Evolutionary conservation across 2,329 filamentous ascomycete genomes (phyloP).

Genomic region (Metarhizium album): DNA sequence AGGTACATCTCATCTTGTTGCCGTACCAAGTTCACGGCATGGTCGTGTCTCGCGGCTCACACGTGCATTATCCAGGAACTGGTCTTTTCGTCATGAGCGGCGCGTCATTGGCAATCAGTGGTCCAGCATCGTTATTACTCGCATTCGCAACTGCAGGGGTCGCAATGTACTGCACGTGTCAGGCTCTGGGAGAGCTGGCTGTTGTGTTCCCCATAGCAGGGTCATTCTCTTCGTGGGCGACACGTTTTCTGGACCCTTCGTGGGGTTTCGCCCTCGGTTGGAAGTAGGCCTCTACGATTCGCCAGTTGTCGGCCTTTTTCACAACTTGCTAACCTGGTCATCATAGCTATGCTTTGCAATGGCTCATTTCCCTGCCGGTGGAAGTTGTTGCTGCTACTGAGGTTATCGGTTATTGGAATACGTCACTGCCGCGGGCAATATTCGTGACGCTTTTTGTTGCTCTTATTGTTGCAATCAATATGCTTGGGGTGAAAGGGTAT

Average conservation of each 20-base stretch:
- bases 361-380: constrained; percentile 71
- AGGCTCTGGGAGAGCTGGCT: constrained; percentile 83
- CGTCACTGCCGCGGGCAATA: constrained; percentile 52
- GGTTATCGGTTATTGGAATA: constrained; percentile 72
- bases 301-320: background rate
- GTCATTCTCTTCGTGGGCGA: constrained; percentile 86
- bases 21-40: background rate
- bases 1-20: constrained; percentile 41
- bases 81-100: constrained; percentile 82
- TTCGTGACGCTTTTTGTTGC: constrained; percentile 77
- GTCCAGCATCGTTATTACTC: constrained; percentile 66
- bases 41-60: background rate
- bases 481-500: constrained; percentile 81
- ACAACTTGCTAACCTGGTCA: constrained; percentile 1
- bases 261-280: constrained; percentile 95
- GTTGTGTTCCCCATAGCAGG: constrained; percentile 85
- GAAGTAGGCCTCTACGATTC: too few species aligned
- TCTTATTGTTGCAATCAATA: constrained; percentile 68
- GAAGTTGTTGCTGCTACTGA: constrained; percentile 82
- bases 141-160: constrained; percentile 66
- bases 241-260: constrained; percentile 81
- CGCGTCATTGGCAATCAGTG: constrained; percentile 56
- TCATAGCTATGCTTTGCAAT: constrained; percentile 69
- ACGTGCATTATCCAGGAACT: constrained; percentile 41
- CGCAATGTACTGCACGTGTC: constrained; percentile 87